Base-by-base conservation (phyloP, 2,329 filamentous ascomycete species). In the Drechslera avenae region DNA sequence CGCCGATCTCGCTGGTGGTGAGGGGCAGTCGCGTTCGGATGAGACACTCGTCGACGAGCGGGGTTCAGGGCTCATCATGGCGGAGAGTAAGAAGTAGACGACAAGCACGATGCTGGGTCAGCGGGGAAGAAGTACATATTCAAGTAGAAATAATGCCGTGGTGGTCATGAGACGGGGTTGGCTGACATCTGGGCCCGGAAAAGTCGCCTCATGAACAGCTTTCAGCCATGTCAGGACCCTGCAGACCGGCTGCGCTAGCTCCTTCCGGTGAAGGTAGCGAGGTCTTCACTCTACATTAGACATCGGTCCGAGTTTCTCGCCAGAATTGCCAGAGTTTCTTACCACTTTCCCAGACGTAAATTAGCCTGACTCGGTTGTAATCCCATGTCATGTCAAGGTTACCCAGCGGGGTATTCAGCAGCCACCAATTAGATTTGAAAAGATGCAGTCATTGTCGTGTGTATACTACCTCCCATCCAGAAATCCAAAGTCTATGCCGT, bases 101-200 rank as follows among this genome's bases (percentile, higher is more conserved):
- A 18, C 19, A 6, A 21, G 19, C 39, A 32, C 12, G 42, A 16
- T 26, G 41, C 46, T 16, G 13, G 14, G 19, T 40, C 28, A 30
- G 10, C 34, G 28, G 14, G n/a, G 16, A 32, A 30, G 44, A 45
- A 14, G 17, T 31, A 33, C 50, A 52, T 52, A 28, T 44, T 44
- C 14, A 36, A 34, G 26, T n/a, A 26, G n/a, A 26, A 10, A 14
- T 14, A 33, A 42, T 44, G 36, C 18, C 45, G 48, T 54, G 46
- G 40, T 39, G 45, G 42, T 59, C 57, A 60, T 59, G 55, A 52
- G 56, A 56, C 46, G 33, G 47, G 18, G 23, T 17, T 19, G 34
- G 34, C 17, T 17, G 34, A 36, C 34, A 36, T 16, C 34, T 36
- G 17, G 34, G 34, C 17, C 34, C 17, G 10, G 9, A 17, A 19